Conservation (phyloP, 805 yeast genomes). For the Ogataea kodamae region DNA sequence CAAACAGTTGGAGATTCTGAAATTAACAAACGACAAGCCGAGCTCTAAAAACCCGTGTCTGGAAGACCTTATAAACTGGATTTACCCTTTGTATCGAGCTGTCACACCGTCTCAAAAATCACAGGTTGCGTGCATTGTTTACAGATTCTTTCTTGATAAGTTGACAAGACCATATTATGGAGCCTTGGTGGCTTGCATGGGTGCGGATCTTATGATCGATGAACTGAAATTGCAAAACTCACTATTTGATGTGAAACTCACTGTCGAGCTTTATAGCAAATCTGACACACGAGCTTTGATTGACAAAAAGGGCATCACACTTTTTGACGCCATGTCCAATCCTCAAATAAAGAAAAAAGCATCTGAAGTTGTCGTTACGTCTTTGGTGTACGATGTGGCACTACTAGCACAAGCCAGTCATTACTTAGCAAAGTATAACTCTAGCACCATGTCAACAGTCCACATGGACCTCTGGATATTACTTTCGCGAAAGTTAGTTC, state of each 20-base stretch:
- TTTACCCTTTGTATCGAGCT: constrained; percentile 37
- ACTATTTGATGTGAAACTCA: constrained; percentile 27
- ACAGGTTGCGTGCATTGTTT: constrained; percentile 49
- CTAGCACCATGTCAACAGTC: constrained; percentile 19
- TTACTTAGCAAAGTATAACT: constrained; percentile 15
- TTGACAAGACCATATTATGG: constrained; percentile 24
- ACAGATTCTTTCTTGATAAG: constrained; percentile 43
- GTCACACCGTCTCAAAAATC: constrained; percentile 48
- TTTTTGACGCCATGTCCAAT: constrained; percentile 25
- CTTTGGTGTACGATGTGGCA: constrained; percentile 26
- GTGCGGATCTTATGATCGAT: constrained; percentile 22
- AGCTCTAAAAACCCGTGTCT: constrained; percentile 24
- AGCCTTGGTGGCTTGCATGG: constrained; percentile 23
- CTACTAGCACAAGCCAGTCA: constrained; percentile 24
- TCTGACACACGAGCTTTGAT: constrained; percentile 49
- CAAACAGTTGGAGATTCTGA: constrained; percentile 31
- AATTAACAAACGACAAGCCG: constrained; percentile 4
- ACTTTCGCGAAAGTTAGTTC: constrained; percentile 21
- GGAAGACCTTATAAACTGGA: constrained; percentile 55
- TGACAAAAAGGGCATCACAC: constrained; percentile 39
- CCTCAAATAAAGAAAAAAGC: constrained; percentile 17
- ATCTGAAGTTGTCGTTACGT: constrained; percentile 16
- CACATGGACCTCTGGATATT: constrained; percentile 26
- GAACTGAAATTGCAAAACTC: constrained; percentile 17
- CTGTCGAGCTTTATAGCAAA: constrained; percentile 37